Evolutionary conservation across 352 stramenopile species (phyloP).

Genomic region (Pythium periplocum): DNA sequence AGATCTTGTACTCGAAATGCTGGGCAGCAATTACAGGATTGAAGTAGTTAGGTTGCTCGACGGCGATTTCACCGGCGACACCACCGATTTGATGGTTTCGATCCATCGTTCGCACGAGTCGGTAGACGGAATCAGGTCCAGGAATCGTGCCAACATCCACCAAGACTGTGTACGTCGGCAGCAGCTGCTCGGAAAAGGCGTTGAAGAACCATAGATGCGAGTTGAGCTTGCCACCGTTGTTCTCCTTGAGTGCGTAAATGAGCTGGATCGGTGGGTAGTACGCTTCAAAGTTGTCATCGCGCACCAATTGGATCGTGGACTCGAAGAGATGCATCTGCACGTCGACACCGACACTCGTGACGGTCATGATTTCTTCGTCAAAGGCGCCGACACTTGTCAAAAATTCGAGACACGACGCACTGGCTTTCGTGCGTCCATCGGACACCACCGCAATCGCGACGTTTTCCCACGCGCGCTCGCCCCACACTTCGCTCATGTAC

Average conservation of each 20-base stretch:
- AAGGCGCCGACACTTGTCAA: constrained; percentile 31
- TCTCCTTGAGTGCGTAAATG: constrained; percentile 47
- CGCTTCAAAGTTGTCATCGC: constrained; percentile 33
- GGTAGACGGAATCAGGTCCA: constrained; percentile 30
- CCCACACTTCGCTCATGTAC: constrained; percentile 38
- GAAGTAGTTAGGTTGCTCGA: constrained; percentile 39
- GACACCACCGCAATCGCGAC: constrained; percentile 35
- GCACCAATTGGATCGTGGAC: constrained; percentile 33
- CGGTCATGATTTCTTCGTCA: constrained; percentile 52
- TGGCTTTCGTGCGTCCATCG: constrained; percentile 39
- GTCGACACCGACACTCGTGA: constrained; percentile 35
- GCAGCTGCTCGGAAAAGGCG: constrained; percentile 45
- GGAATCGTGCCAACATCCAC: constrained; percentile 46
- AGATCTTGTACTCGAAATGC: constrained; percentile 58
- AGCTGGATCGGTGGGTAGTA: constrained; percentile 47
- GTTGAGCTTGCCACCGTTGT: constrained; percentile 44
- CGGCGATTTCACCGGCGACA: constrained; percentile 37
- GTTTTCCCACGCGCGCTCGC: constrained; percentile 31
- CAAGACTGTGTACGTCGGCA: constrained; percentile 44
- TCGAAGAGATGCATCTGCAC: constrained; percentile 44
- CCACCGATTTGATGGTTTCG: constrained; percentile 44
- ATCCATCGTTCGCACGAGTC: constrained; percentile 43
- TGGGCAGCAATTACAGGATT: constrained; percentile 38
- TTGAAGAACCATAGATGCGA: constrained; percentile 60
- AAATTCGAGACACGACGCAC: constrained; percentile 30